phyloP scores from a whole-genome alignment of 768 basidiomycete species.

The Lactarius deliciosus region DNA sequence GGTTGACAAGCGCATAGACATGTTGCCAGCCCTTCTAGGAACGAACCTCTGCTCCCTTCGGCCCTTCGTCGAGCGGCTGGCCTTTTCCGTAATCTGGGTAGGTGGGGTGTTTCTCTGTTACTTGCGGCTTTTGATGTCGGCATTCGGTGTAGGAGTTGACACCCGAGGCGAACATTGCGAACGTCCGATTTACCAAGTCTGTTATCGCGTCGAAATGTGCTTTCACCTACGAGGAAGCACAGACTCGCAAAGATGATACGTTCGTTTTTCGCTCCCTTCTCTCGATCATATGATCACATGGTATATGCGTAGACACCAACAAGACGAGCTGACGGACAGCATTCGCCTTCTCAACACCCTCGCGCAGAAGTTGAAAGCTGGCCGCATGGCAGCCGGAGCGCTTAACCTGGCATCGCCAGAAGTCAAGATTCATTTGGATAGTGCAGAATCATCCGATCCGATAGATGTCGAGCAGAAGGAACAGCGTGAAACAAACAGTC shows the following conservation, averaged over 20 bases:
- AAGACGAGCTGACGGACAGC: slow-evolving; percentile 79
- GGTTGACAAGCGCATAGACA: slow-evolving; percentile 98
- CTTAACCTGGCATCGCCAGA: slow-evolving; percentile 97
- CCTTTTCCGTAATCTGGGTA: slow-evolving; percentile 97
- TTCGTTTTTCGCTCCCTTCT: slow-evolving; percentile 40
- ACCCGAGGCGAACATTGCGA: slow-evolving; percentile 83
- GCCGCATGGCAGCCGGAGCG: slow-evolving; percentile 93
- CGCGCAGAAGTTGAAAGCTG: slow-evolving; percentile 79
- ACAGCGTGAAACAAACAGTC: slow-evolving; percentile 86
- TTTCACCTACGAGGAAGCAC: slow-evolving; percentile 96
- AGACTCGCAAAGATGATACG: slow-evolving; percentile 90
- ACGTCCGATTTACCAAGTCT: slow-evolving; percentile 90
- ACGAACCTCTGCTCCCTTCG: slow-evolving; percentile 94
- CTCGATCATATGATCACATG: slow-evolving; percentile 8
- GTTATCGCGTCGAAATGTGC: slow-evolving; percentile 96
- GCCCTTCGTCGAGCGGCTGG: slow-evolving; percentile 89
- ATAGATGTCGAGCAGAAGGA: slow-evolving; percentile 98
- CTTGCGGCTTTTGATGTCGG: slow-evolving; percentile 18
- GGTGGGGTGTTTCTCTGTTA: slow-evolving; percentile 26
- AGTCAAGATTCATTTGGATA: slow-evolving; percentile 95
- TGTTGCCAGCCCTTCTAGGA: slow-evolving; percentile 90
- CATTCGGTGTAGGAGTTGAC: slow-evolving; percentile 72
- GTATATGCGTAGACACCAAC: slow-evolving; percentile 51
- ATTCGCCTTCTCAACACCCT: slow-evolving; percentile 88
- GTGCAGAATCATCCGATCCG: slow-evolving; percentile 89